Base-by-base conservation (phyloP, 2,329 filamentous ascomycete species). In the Epichloe amarillans region DNA sequence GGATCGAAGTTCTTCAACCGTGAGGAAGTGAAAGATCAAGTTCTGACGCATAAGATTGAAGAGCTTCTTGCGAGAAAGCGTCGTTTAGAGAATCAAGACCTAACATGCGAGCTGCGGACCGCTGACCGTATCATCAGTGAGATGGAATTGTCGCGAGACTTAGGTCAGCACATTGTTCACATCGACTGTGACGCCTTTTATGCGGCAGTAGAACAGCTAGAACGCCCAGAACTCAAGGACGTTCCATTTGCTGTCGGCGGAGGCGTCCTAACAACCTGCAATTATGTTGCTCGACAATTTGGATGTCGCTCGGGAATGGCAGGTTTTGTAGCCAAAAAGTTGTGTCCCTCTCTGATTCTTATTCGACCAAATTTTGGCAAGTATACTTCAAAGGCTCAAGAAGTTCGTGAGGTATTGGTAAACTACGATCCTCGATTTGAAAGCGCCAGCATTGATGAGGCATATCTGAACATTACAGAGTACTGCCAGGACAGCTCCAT, bases 141-240 rank as follows among this genome's bases (percentile, higher is more conserved):
- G 59, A 76, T 96, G 19, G 93, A 98, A 61, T 63, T 82, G 7
- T 75, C 77, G 1, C 78, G 93, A 45, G 90, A 97, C 61, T 71
- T 98, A 37, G 84, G 83, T 0, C 93, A 97, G 64, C 74, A 80
- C 52, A 80, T 97, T 23, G 84, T 97, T 1, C 93, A 98, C 63
- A 79, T 97, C 46, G 93, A 98, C 65, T 97, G 93, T 67, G 93
- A 98, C 71, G 93, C 93, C 15, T 98, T 98, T 67, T 98, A 93
- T 62, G 93, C 93, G 0, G 88, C 93, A 0, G 93, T 97, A 0
- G 93, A 97, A 65, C 87, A 83, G 57, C 75, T 90, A 3, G 84
- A 88, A 60, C 77, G 84, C 1, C 93, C 91, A 0, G 90, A 95
- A 62, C 75, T 98, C 44, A 86, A 85, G 53, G 74, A 89, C 39